Base-by-base conservation (phyloP, 306 rosid genomes). In the Dryas octopetala region DNA sequence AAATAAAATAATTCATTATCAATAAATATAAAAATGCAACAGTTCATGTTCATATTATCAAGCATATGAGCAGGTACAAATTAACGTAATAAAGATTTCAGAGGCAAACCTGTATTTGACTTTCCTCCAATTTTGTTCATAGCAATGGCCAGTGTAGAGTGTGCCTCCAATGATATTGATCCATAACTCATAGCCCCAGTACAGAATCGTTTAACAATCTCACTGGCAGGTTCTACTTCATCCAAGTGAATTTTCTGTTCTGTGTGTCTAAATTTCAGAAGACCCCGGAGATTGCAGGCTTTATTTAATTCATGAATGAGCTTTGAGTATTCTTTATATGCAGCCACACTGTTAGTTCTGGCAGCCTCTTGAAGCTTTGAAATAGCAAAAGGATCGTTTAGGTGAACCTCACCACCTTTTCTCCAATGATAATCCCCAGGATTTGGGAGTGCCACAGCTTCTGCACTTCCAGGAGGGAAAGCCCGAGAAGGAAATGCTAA, bases 151-250 rank as follows among this genome's bases (percentile, higher is more conserved):
- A 96, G 82, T 7, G 99, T 74, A 38, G 97, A 70, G 86, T 96
- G 99, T 6, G 99, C 97, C 89, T 96, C 99, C 88, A 96, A 71
- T 7, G 99, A 96, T 80, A 96, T 92, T 14, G 99, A 96, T 69
- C 99, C 99, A 79, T 96, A 96, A 90, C 99, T 96, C 99, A 96
- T 96, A 67, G 99, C 99, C 70, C 99, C 99, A 32, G 99, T 96
- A 80, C 99, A 96, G 83, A 92, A 96, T 19, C 99, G 91, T 75
- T 92, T 96, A 23, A 96, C 98, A 75, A 96, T 90, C 84, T 96
- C 93, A 28, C 96, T 86, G 75, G 98, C 97, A 71, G 99, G 84
- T 77, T 96, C 97, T 60, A 96, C 99, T 80, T 92, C 98, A 79
- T 89, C 89, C 88, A 96, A 83, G 74, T 95, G 85, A 84, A 96